Percentiles rank a stretch among this genome's conserved stretches.
Evolutionary conservation across 2,329 filamentous ascomycete species (phyloP).

Genomic region (Phaeoacremonium minimum): DNA sequence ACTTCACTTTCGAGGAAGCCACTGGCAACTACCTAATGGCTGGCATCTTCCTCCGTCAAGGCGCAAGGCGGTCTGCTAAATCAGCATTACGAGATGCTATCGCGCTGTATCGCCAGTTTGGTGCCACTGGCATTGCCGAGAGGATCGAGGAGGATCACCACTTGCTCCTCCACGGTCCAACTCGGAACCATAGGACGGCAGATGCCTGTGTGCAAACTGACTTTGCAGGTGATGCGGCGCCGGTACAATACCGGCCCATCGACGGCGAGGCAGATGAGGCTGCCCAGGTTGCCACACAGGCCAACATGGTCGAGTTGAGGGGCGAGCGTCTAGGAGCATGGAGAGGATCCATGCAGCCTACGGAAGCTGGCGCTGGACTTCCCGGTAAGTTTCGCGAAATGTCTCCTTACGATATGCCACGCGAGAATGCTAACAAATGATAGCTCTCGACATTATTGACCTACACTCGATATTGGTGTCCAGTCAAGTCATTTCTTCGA

Average conservation of each 20-base stretch:
- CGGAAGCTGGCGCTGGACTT: slow-evolving; percentile 55
- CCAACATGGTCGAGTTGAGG: slow-evolving; percentile 41
- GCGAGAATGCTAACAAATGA: no score
- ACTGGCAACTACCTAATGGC: slow-evolving; percentile 71
- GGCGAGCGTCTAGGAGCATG: slow-evolving; percentile 60
- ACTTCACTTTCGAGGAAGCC: slow-evolving; percentile 67
- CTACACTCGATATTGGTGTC: slow-evolving; percentile 73
- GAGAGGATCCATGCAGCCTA: slow-evolving; percentile 54
- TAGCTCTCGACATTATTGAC: slow-evolving; percentile 79
- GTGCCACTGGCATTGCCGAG: slow-evolving; percentile 64
- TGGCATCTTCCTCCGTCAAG: slow-evolving; percentile 62
- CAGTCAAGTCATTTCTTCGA: slow-evolving; percentile 75
- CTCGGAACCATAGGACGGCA: slow-evolving; percentile 50
- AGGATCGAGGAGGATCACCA: slow-evolving; percentile 65
- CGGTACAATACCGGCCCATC: slow-evolving; percentile 45
- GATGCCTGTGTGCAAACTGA: slow-evolving; percentile 69
- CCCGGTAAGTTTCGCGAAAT: no score
- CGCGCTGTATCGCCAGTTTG: slow-evolving; percentile 63
- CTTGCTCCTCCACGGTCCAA: slow-evolving; percentile 60
- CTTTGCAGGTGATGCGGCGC: slow-evolving; percentile 53
- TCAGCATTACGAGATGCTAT: slow-evolving; percentile 66
- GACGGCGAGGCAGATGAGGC: slow-evolving; percentile 41
- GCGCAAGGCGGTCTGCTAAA: slow-evolving; percentile 63
- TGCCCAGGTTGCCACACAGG: slow-evolving; percentile 35
- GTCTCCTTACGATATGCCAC: no score